phyloP scores from a whole-genome alignment of 1,284 basidiomycete species.

The Ustilago trichophora region DNA sequence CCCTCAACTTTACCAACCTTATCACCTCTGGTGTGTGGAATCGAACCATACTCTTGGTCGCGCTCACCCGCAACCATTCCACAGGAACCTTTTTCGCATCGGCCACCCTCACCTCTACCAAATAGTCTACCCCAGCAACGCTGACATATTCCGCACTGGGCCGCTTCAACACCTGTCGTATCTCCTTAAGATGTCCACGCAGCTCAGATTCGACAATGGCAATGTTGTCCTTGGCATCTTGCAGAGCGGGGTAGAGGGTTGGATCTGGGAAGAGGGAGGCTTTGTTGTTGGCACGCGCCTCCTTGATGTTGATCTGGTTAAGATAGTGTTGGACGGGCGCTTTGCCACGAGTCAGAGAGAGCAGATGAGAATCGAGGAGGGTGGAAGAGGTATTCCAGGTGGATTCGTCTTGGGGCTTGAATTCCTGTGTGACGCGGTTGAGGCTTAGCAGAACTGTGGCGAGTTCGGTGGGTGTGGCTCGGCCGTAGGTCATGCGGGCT shows the following conservation, averaged over 20 bases:
- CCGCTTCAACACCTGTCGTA: conserved; percentile 76
- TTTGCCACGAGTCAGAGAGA: conserved; percentile 75
- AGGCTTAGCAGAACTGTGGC: conserved; percentile 80
- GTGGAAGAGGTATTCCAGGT: conserved; percentile 60
- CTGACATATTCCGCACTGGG: conserved; percentile 80
- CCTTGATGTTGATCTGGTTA: conserved; percentile 73
- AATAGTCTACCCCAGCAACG: conserved; percentile 69
- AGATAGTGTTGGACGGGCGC: conserved; percentile 70
- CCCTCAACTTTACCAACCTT: conserved; percentile 76
- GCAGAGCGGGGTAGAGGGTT: conserved; percentile 76
- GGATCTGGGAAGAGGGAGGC: conserved; percentile 78
- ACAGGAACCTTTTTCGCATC: conserved; percentile 80
- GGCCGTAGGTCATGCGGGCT: conserved; percentile 87
- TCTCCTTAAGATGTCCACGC: conserved; percentile 76
- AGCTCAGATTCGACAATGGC: conserved; percentile 78
- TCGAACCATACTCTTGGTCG: conserved; percentile 78
- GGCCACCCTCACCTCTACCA: conserved; percentile 72
- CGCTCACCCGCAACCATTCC: conserved; percentile 81
- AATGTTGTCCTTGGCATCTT: conserved; percentile 71
- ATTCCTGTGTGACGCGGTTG: conserved; percentile 76
- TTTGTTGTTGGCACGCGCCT: conserved; percentile 77
- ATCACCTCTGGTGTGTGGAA: conserved; percentile 82
- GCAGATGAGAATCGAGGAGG: conserved; percentile 78
- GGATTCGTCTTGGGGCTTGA: conserved; percentile 69
- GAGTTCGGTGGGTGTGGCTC: conserved; percentile 82